phyloP scores from a whole-genome alignment of 371 early-diverging fungal species.

The Catenaria anguillulae region DNA sequence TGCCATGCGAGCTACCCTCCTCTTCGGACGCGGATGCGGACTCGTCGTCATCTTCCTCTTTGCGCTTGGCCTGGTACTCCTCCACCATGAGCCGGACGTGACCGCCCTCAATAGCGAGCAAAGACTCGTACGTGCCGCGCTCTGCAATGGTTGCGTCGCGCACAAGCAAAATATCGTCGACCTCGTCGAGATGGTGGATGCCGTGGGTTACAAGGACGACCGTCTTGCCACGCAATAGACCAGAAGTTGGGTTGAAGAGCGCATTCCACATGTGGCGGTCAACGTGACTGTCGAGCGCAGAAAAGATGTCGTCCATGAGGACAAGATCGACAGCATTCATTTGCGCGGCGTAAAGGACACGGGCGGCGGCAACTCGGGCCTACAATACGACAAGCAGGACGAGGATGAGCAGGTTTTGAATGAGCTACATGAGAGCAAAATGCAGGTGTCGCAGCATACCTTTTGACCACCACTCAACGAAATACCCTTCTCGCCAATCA shows the following conservation, averaged over 20 bases:
- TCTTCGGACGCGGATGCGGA: no score
- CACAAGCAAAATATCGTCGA: constrained; percentile 27
- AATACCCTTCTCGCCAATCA: constrained; percentile 34
- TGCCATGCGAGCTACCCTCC: no score
- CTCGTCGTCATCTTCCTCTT: neutral
- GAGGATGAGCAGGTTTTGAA: no score
- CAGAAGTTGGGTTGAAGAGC: constrained; percentile 61
- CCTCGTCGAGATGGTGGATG: constrained; percentile 42
- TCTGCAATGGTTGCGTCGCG: constrained; percentile 29
- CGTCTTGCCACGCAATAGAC: constrained; percentile 58
- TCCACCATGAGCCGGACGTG: constrained; percentile 21
- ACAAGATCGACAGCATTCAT: no score
- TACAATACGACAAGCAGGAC: no score
- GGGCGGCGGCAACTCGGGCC: no score
- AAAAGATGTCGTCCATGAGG: constrained; percentile 63
- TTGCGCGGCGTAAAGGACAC: no score
- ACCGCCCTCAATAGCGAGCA: constrained; percentile 41
- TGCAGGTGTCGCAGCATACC: no score
- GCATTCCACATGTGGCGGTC: constrained; percentile 65
- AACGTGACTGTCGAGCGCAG: constrained; percentile 89
- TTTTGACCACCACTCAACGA: constrained; percentile 21
- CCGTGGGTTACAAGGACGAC: no score
- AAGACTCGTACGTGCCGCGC: constrained; percentile 22
- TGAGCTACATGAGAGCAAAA: no score
- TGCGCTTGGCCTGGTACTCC: neutral